phyloP scores from a whole-genome alignment of 2,329 filamentous ascomycete species.

The Colletotrichum cuscutae region DNA sequence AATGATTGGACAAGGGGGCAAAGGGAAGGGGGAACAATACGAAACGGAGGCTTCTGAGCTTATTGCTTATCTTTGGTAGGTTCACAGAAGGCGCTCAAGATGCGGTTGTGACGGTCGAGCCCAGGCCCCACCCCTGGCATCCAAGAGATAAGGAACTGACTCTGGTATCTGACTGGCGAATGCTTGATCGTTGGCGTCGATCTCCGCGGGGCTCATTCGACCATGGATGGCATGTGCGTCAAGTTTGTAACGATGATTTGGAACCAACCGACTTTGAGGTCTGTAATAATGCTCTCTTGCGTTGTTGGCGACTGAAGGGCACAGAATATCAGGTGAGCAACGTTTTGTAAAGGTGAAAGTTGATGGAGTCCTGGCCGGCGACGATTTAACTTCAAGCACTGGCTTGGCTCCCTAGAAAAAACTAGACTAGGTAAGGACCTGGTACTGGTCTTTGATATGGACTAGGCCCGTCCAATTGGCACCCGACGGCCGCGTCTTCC shows the following conservation, averaged over 20 bases:
- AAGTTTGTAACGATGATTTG: background rate
- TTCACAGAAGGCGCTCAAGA: constrained; percentile 25
- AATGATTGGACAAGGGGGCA: constrained; percentile 18
- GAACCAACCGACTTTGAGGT: background rate
- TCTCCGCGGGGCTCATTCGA: constrained; percentile 18
- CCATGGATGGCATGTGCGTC: constrained; percentile 15
- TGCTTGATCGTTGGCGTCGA: constrained; percentile 26
- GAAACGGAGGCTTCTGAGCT: constrained; percentile 28
- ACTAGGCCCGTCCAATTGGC: constrained; percentile 15
- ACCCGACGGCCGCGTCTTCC: constrained; percentile 13
- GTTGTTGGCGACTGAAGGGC: background rate
- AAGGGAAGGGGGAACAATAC: constrained; percentile 3
- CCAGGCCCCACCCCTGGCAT: constrained; percentile 34
- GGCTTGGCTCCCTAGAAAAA: constrained; percentile 16
- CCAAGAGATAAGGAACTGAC: constrained; percentile 32
- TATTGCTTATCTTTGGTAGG: constrained; percentile 34
- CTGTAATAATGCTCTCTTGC: background rate
- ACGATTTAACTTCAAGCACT: constrained; percentile 11
- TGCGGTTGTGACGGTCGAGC: constrained; percentile 25
- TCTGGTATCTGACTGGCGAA: constrained; percentile 27
- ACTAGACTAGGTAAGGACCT: background rate
- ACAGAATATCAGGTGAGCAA: background rate
- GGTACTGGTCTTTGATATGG: constrained; percentile 3
- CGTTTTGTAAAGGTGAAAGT: background rate
- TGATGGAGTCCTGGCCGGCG: background rate